Evolutionary conservation across 1,139 yeast species (phyloP), one percentile per base, ranked within the genome.

Genomic region (Blastobotrys arbuscula): DNA sequence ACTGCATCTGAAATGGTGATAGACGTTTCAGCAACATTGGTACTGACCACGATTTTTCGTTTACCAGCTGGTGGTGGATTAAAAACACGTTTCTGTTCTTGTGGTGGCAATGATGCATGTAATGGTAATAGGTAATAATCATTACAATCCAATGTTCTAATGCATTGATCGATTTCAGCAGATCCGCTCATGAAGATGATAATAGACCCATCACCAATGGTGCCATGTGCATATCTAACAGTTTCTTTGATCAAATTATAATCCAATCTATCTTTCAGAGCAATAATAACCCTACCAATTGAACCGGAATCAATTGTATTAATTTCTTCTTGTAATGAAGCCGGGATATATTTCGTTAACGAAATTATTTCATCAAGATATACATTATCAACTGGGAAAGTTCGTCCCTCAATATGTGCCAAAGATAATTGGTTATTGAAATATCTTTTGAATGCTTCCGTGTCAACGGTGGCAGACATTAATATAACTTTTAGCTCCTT

Each of bases 381-480:
- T 51, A 68, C 71, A 60, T 89, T 96, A 45, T 77, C 65, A 40
- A 92, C 92, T 0, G 98, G 97, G 65, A 85, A 92, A 0, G 97
- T 92, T 57, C 97, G 73, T 1, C 98, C 98, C 60, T 84, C 88
- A 50, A 92, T 89, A 62, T 89, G 96, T 0, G 69, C 61, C 46
- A 64, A 66, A 3, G 69, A 70, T 10, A 69, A 67, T 12, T 54
- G 52, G 18, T 50, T 53, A 4, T 68, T 57, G 67, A 90, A 90
- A 60, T 84, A 90, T 16, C 72, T 69, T 47, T 76, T 72, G 67
- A 89, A 90, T 23, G 78, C 73, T n/a, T 74, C 73, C 1, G 82
- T 77, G 59, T 88, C 86, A 44, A 90, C 90, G 0, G 97, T 92
- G 3, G 98, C 98, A 60, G 96, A 86, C 97, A 92, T 92, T 45